These are phyloP conservation scores for Vigna radiata DNA, from an alignment of 306 rosid species.

Conservation along the genomic window DNA sequence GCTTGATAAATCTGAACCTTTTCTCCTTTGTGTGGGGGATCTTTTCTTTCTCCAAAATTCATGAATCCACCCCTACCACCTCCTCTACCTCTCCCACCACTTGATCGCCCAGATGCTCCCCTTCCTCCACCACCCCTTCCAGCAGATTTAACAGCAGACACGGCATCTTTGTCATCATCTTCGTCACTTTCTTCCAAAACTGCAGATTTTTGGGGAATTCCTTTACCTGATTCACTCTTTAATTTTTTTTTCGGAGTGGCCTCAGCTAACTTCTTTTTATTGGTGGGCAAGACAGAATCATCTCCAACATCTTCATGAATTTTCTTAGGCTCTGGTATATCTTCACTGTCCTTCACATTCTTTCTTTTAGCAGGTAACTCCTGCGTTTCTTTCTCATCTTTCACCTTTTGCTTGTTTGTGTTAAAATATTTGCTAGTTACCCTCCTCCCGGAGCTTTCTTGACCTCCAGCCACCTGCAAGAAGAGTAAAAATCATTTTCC, in stretches of 20 bases:
- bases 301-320: constrained; percentile 54
- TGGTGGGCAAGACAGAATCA: constrained; percentile 51
- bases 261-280: constrained; percentile 58
- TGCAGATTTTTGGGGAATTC: constrained; percentile 55
- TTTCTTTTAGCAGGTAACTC: constrained; percentile 77
- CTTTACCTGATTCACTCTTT: constrained; percentile 76
- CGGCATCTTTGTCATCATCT: constrained; percentile 59
- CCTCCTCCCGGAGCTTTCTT: constrained; percentile 72
- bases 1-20: constrained; percentile 63
- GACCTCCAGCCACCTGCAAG: constrained; percentile 59
- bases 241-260: constrained; percentile 72
- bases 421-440: constrained; percentile 81
- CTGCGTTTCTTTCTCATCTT: constrained; percentile 59
- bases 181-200: constrained; percentile 66
- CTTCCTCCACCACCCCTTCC: constrained; percentile 91
- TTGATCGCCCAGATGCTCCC: constrained; percentile 62
- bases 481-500: constrained; percentile 17
- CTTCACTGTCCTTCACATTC: constrained; percentile 55
- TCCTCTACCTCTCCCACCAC: constrained; percentile 92
- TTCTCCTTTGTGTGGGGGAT: constrained; percentile 97
- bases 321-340: constrained; percentile 53
- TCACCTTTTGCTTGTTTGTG: constrained; percentile 56
- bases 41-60: constrained; percentile 97
- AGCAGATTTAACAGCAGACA: constrained; percentile 58
- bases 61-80: constrained; percentile 92